Conservation (phyloP, 805 yeast genomes). For the Hanseniaspora thailandica region DNA sequence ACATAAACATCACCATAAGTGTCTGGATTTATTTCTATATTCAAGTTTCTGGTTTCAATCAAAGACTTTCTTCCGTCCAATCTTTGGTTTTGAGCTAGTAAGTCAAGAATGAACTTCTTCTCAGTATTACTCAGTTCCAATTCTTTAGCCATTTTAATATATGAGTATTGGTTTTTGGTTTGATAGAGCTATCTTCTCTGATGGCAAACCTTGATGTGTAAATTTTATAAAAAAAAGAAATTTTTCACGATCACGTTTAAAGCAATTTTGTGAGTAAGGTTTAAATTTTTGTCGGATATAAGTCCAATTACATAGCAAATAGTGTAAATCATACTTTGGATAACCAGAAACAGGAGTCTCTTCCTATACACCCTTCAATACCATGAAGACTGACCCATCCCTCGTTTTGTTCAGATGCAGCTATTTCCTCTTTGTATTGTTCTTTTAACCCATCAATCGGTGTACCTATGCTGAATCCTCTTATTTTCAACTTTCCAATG, state of each 20-base stretch:
- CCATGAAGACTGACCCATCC: slow-evolving; percentile 8
- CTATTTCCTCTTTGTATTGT: not conserved
- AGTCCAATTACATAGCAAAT: not conserved
- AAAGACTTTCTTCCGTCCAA: slow-evolving; percentile 55
- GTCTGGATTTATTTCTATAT: slow-evolving; percentile 54
- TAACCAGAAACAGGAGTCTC: slow-evolving; percentile 8
- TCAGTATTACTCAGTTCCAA: slow-evolving; percentile 57
- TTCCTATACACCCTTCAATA: slow-evolving; percentile 5
- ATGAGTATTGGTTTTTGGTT: not conserved
- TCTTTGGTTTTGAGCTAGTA: slow-evolving; percentile 52
- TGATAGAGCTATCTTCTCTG: too few relatives aligned
- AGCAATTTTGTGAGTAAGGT: too few relatives aligned
- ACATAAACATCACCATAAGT: slow-evolving; percentile 69
- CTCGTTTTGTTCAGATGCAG: not conserved
- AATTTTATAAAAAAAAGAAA: slow-evolving; percentile 2
- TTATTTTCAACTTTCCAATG: slow-evolving; percentile 41
- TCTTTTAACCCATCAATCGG: slow-evolving; percentile 25
- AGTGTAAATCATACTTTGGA: not conserved
- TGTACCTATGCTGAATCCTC: slow-evolving; percentile 61
- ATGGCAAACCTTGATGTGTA: too few relatives aligned
- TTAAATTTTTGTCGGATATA: not conserved
- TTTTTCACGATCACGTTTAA: not conserved
- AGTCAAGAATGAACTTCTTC: slow-evolving; percentile 45
- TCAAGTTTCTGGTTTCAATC: slow-evolving; percentile 51
- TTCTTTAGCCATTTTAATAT: slow-evolving; percentile 42